These are phyloP conservation scores for Monosporascus sp. DNA, from an alignment of 2,329 filamentous ascomycete genomes.

Conservation along the genomic window DNA sequence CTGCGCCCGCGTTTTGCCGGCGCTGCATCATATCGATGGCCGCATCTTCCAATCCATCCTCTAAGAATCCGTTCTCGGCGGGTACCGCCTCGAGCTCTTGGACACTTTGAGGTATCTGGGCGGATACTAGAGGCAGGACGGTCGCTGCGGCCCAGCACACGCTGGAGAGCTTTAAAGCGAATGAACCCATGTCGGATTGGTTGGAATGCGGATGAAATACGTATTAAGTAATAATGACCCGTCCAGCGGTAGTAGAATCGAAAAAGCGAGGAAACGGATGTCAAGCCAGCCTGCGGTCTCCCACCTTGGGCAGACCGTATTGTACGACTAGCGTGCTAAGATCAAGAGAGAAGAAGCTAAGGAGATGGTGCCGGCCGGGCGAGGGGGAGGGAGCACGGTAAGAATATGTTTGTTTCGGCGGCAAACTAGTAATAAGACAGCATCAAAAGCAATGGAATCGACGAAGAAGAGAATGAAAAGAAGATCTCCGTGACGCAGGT, in stretches of 20 bases:
- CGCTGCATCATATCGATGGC: conserved; percentile 11
- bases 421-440: not conserved
- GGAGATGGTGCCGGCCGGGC: not conserved
- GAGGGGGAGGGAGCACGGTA: not conserved
- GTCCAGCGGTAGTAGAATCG: not conserved
- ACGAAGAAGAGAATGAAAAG: not conserved
- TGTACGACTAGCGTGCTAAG: conserved; percentile 6
- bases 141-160: not conserved
- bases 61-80: conserved; percentile 8
- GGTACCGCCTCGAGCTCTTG: conserved; percentile 9
- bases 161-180: not conserved
- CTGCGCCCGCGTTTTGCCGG: conserved; percentile 10
- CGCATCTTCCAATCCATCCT: conserved; percentile 11
- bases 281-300: not conserved
- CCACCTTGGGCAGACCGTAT: not conserved
- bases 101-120: not conserved
- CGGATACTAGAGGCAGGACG: not conserved
- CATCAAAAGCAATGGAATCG: too few species aligned
- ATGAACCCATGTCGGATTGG: not conserved
- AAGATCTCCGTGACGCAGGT: not conserved
- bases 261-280: not conserved
- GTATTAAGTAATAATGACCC: not conserved
- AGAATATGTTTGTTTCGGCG: not conserved
- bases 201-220: not conserved
- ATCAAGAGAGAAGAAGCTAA: conserved; percentile 20